Evolutionary conservation across 805 yeast genomes (phyloP), one percentile per base, ranked within the genome.

Genomic region (Phaffomyces thermotolerans): DNA sequence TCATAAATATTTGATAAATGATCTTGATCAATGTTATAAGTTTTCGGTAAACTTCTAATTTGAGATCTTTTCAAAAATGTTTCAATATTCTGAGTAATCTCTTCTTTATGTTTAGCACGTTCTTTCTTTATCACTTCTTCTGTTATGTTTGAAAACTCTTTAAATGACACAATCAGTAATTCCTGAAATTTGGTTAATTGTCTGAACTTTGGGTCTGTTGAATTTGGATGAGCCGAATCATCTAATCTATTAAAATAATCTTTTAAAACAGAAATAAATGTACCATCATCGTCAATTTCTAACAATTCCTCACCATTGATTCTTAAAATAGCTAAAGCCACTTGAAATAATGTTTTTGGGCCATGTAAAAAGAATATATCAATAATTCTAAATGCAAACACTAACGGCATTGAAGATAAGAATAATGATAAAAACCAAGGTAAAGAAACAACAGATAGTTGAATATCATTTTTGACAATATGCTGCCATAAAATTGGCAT

Each of bases 341-440:
- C 90, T 64, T 93, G 98, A 60, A 93, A 95, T 22, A 93, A 67
- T 0, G 93, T 83, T 51, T 80, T 81, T 3, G 95, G 81, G 1
- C 99, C 99, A 61, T 89, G 89, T 44, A 86, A 71, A 61, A 93
- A 84, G 58, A 93, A 82, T 20, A 89, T 83, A 62, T 93, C 99
- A 56, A 91, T 73, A 38, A 93, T 84, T 60, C 98, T 71, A 56
- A 89, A 86, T 3, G 99, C 96, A 65, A 79, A 91, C 6, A 89
- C 89, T 52, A 93, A 67, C 0, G 99, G 99, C 95, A 93, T 89
- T 0, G 96, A 81, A 52, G 85, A 90, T 52, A 91, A 75, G 62
- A 86, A 93, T 34, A 93, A 66, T 0, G 96, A 87, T 42, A 93
- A 67, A 59, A 93, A 93, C 99, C 99, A 93, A 3, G 99, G 98